Percentiles rank a stretch among this genome's conserved stretches.
phyloP scores from a whole-genome alignment of 306 rosid species.

The Dryas drummondii region DNA sequence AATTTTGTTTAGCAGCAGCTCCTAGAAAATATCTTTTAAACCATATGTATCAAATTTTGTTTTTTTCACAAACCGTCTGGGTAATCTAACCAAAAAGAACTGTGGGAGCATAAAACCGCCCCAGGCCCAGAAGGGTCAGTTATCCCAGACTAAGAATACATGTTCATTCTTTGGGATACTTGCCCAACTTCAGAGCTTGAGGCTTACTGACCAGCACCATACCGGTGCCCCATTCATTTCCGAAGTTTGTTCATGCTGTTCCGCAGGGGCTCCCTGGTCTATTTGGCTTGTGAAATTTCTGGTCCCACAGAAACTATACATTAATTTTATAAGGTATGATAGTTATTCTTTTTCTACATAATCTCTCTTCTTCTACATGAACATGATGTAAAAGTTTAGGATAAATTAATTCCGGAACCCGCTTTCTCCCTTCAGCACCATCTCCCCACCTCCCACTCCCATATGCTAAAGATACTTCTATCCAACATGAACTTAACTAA shows the following conservation, averaged over 20 bases:
- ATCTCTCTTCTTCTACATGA: background rate
- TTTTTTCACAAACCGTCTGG: background rate
- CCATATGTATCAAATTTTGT: background rate
- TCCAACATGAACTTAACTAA: background rate
- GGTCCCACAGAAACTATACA: too few species aligned
- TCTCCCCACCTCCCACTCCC: background rate
- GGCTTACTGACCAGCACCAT: too few species aligned
- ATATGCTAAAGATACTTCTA: background rate
- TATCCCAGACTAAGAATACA: too few species aligned
- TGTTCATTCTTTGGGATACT: too few species aligned
- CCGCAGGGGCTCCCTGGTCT: too few species aligned
- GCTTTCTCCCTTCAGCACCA: background rate
- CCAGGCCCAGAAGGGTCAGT: too few species aligned
- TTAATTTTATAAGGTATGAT: background rate
- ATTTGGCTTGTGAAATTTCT: too few species aligned
- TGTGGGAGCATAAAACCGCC: too few species aligned
- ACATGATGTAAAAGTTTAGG: background rate
- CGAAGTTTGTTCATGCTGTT: too few species aligned
- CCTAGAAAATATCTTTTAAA: background rate
- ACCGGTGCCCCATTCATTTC: too few species aligned
- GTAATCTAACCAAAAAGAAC: background rate
- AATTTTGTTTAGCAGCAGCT: conserved; percentile 2
- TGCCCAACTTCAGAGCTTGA: too few species aligned
- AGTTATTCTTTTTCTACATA: background rate
- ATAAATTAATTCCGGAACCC: background rate